A percentile compares a stretch with the other conserved stretches of the same genome.
Evolutionary conservation across 2,329 filamentous ascomycete genomes (phyloP).

Genomic region (Trichophyton rubrum): DNA sequence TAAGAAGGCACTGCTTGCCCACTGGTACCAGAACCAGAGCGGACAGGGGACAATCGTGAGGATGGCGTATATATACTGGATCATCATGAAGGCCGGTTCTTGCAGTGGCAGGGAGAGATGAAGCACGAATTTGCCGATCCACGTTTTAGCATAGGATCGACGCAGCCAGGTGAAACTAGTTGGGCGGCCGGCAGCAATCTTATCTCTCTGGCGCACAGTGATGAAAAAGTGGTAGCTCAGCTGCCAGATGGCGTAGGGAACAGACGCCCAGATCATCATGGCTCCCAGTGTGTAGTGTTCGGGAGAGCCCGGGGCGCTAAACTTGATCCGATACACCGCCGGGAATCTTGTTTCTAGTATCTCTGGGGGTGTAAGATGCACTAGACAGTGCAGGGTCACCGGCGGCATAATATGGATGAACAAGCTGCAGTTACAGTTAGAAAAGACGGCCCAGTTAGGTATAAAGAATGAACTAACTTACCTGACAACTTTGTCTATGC

Average conservation of each 20-base stretch:
- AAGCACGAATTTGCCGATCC: conserved; percentile 77
- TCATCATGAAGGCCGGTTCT: conserved; percentile 86
- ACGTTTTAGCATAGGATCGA: conserved; percentile 75
- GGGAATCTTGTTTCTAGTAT: conserved; percentile 62
- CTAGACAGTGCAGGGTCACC: conserved; percentile 79
- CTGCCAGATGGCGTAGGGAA: conserved; percentile 91
- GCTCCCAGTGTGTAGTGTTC: conserved; percentile 66
- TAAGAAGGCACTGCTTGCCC: conserved; percentile 66
- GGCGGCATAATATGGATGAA: conserved; percentile 99
- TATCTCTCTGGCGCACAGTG: conserved; percentile 82
- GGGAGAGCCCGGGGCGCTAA: conserved; percentile 53
- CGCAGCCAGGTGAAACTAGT: conserved; percentile 97
- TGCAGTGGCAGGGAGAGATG: conserved; percentile 63
- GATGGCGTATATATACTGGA: conserved; percentile 84
- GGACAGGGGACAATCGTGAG: conserved; percentile 91
- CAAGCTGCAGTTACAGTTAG: conserved; percentile 40
- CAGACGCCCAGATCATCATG: conserved; percentile 89
- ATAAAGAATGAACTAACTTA: conserved; percentile 30
- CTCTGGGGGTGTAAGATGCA: conserved; percentile 61
- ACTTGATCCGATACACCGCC: conserved; percentile 71
- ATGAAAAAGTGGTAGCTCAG: conserved; percentile 88
- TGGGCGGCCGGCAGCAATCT: conserved; percentile 88
- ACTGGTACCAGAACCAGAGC: conserved; percentile 83
- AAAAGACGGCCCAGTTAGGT: neutral
- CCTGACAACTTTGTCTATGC: conserved; percentile 92